A percentile compares a stretch with the other conserved stretches of the same genome.
Conservation (phyloP, 2,329 filamentous ascomycete species). For the Phoma herbarum region DNA sequence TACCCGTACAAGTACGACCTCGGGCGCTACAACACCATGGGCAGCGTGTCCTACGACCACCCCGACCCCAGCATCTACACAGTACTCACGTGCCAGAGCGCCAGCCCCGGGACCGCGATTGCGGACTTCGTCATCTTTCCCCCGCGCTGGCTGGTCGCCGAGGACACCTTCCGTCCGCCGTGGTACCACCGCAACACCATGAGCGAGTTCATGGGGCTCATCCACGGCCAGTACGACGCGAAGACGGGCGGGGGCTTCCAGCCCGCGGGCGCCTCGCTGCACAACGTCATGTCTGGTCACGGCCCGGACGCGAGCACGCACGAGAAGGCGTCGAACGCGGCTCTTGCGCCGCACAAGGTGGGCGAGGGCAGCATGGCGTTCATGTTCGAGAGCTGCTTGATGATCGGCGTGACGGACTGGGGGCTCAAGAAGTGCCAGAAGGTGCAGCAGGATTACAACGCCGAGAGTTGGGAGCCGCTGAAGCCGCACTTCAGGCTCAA, state of each 20-base stretch:
- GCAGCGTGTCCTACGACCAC: constrained; percentile 68
- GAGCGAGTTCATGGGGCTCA: constrained; percentile 74
- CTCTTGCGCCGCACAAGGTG: constrained; percentile 65
- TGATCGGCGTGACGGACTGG: constrained; percentile 78
- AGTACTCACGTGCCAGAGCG: constrained; percentile 70
- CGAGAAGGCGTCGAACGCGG: constrained; percentile 64
- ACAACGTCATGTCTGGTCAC: constrained; percentile 79
- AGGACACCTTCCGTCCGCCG: constrained; percentile 75
- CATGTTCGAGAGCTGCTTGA: constrained; percentile 72
- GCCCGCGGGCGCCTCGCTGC: constrained; percentile 70
- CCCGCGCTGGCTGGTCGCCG: constrained; percentile 73
- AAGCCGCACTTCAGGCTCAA: constrained; percentile 56
- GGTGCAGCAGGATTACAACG: constrained; percentile 76
- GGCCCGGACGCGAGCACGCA: constrained; percentile 69
- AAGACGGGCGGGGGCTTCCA: constrained; percentile 67
- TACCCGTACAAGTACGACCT: constrained; percentile 68
- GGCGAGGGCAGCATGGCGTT: constrained; percentile 73
- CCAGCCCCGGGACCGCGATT: constrained; percentile 63
- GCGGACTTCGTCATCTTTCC: constrained; percentile 79
- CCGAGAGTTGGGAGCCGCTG: constrained; percentile 77
- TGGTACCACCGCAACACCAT: constrained; percentile 77
- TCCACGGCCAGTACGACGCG: constrained; percentile 69
- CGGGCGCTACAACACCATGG: constrained; percentile 66
- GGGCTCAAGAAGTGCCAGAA: constrained; percentile 74
- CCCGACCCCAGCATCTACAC: constrained; percentile 73